phyloP scores from a whole-genome alignment of 2,329 filamentous ascomycete genomes.

The Lachnellula willkommii region DNA sequence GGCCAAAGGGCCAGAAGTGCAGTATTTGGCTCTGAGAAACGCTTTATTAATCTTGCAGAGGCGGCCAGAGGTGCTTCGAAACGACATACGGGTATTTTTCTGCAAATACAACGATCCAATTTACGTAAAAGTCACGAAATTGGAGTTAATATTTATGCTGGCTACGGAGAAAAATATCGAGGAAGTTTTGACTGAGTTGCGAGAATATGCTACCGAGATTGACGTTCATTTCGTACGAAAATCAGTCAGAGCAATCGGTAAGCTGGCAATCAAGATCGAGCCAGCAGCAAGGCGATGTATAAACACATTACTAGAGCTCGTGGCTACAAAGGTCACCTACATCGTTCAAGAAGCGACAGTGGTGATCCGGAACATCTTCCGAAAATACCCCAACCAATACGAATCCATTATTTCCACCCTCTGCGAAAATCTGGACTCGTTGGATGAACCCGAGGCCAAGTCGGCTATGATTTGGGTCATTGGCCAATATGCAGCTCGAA shows the following conservation, averaged over 20 bases:
- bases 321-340: constrained; percentile 96
- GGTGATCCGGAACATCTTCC: constrained; percentile 97
- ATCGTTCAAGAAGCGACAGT: constrained; percentile 99
- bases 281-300: constrained; percentile 88
- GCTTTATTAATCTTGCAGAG: constrained; percentile 90
- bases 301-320: constrained; percentile 83
- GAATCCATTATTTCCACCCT: constrained; percentile 95
- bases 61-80: constrained; percentile 85
- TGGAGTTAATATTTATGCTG: constrained; percentile 98
- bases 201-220: constrained; percentile 97
- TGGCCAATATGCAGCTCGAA: constrained; percentile 93
- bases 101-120: constrained; percentile 99
- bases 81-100: constrained; percentile 98
- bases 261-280: constrained; percentile 98
- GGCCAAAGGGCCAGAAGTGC: constrained; percentile 96
- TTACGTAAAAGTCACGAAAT: constrained; percentile 98
- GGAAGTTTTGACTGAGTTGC: constrained; percentile 86
- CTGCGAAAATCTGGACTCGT: constrained; percentile 90
- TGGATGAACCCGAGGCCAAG: constrained; percentile 97
- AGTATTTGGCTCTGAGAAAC: constrained; percentile 91
- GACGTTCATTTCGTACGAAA: constrained; percentile 98
- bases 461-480: constrained; percentile 99
- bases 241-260: constrained; percentile 93
- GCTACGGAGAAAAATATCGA: constrained; percentile 93
- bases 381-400: constrained; percentile 98